Evolutionary conservation across 2,329 filamentous ascomycete species (phyloP).

Genomic region (Diaporthe australafricana): DNA sequence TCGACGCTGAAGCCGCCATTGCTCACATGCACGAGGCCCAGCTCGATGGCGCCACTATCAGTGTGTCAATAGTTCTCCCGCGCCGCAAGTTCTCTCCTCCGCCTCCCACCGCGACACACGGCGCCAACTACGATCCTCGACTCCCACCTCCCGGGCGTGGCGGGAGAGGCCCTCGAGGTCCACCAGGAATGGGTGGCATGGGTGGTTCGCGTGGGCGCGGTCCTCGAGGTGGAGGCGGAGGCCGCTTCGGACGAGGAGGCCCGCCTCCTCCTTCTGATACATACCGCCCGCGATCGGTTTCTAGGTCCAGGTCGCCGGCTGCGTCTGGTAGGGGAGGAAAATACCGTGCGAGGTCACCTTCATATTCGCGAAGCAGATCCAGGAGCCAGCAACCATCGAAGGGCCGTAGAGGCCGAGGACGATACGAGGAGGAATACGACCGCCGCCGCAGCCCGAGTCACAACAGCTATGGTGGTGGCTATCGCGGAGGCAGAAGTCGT

Average conservation of each 20-base stretch:
- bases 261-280: constrained; percentile 58
- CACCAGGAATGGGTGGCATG: constrained; percentile 48
- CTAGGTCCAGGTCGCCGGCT: constrained; percentile 58
- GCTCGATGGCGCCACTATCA: constrained; percentile 83
- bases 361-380: constrained; percentile 42
- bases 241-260: constrained; percentile 51
- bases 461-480: constrained; percentile 57
- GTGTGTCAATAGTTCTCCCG: constrained; percentile 89
- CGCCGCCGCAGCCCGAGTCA: constrained; percentile 60
- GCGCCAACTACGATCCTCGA: constrained; percentile 69
- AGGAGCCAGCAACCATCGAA: constrained; percentile 47
- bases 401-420: constrained; percentile 47
- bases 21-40: constrained; percentile 99
- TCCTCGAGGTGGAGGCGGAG: constrained; percentile 42
- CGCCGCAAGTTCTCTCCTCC: constrained; percentile 84
- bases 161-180: constrained; percentile 45
- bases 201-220: constrained; percentile 52
- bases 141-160: constrained; percentile 52
- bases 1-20: constrained; percentile 88
- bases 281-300: constrained; percentile 72
- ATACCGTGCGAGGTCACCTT: constrained; percentile 60
- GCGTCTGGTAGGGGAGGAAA: constrained; percentile 47
- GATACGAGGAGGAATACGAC: constrained; percentile 47
- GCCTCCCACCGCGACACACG: constrained; percentile 77
- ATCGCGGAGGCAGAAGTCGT: constrained; percentile 49